A percentile compares a stretch with the other conserved stretches of the same genome.
These are phyloP conservation scores for Phanerochaete sordida DNA, from an alignment of 768 basidiomycete species.

Conservation along the genomic window DNA sequence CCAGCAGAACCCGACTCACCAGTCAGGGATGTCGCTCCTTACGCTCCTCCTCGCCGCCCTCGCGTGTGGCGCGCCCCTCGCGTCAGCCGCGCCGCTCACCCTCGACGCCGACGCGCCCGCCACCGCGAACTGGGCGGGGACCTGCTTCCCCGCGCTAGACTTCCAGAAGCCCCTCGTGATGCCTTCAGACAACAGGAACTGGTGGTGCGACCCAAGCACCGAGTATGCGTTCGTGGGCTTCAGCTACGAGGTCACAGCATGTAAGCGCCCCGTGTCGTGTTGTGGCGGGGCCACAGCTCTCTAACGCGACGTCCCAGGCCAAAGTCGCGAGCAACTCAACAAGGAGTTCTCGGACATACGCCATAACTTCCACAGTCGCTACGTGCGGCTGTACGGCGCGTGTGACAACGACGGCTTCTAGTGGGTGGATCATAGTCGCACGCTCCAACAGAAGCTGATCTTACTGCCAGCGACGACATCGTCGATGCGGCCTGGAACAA, in stretches of 20 bases:
- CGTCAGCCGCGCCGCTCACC: neutral
- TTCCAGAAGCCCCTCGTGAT: conserved; percentile 53
- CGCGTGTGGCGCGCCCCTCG: neutral
- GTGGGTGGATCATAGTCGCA: conserved; percentile 15
- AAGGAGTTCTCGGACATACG: conserved; percentile 58
- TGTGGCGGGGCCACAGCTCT: neutral
- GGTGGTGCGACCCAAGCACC: conserved; percentile 56
- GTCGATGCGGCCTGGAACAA: conserved; percentile 66
- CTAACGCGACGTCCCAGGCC: conserved; percentile 37
- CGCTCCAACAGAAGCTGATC: neutral
- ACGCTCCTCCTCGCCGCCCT: neutral
- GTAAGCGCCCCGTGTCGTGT: neutral
- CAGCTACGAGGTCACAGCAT: conserved; percentile 57
- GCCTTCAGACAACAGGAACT: conserved; percentile 31
- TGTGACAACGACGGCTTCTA: conserved; percentile 40
- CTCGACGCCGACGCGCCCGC: neutral
- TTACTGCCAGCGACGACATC: conserved; percentile 45
- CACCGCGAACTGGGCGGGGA: neutral
- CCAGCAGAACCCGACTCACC: conserved; percentile 4
- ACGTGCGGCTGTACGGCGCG: conserved; percentile 47
- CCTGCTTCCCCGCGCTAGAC: conserved; percentile 37
- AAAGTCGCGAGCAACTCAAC: conserved; percentile 45
- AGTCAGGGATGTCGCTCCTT: conserved; percentile 11
- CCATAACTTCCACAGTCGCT: conserved; percentile 54
- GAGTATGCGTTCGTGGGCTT: conserved; percentile 80